Evolutionary conservation across 352 stramenopile species (phyloP), one percentile per base, ranked within the genome.

Genomic region (Globisporangium iwayamae): DNA sequence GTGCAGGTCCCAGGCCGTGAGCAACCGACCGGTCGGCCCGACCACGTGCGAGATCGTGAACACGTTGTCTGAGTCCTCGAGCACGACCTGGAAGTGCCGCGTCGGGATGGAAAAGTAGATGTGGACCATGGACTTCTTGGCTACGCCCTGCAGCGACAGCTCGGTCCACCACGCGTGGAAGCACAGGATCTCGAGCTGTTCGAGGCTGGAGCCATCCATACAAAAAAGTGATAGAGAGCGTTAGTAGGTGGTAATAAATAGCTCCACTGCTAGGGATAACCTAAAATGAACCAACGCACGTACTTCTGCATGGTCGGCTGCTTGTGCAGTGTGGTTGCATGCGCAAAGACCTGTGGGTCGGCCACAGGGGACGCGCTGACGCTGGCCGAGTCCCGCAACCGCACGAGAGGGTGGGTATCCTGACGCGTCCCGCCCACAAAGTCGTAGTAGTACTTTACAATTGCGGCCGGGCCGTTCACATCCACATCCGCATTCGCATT

Each of bases 21-120:
- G 72, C 41, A 78, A 54, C 1, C 66, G 57, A 9, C 82, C 84
- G 16, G 65, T 76, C n/a, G 66, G 51, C 2, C 83, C 72, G 0
- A 81, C 64, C 46, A 89, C 69, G 63, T 91, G 84, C 10, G 84
- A 93, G 68, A 91, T 89, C 48, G 84, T 93, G 47, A 89, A 90
- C 25, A 91, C 80, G 45, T 87, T 74, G 58, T 85, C 72, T 1
- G 82, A 79, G 56, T 89, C 79, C 43, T 87, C 75, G 13, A 90
- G 55, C 10, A 84, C 69, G 56, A 90, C 68, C 50, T 93, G 83
- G 60, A 90, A 83, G 62, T 89, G 79, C 13, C 64, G 68, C 25
- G 79, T 89, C 3, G 81, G 72, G 51, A 88, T 83, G 11, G 81
- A 90, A 54, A 90, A 90, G 67, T 89, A 90, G 45, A 90, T 45